phyloP scores from a whole-genome alignment of 805 yeast genomes.

The Saccharomycopsis selenospora region DNA sequence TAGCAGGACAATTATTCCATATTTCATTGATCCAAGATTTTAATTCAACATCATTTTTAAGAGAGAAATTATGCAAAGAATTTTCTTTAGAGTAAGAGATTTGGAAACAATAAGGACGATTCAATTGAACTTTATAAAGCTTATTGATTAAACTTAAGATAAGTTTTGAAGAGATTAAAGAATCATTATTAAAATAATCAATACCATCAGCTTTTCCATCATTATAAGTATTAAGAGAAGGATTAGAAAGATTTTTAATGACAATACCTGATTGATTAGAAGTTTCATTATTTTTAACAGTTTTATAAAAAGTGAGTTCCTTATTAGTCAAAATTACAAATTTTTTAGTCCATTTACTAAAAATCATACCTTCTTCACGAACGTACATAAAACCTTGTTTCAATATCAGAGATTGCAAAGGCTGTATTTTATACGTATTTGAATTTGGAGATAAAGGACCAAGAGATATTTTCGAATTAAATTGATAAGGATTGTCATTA shows the following conservation, averaged over 20 bases:
- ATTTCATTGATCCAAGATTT: slow-evolving; percentile 20
- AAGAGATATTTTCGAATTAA: slow-evolving; percentile 16
- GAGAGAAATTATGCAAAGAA: slow-evolving; percentile 9
- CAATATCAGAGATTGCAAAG: slow-evolving; percentile 16
- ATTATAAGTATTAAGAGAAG: slow-evolving; percentile 16
- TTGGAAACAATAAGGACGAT: slow-evolving; percentile 24
- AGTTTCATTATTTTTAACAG: slow-evolving; percentile 14
- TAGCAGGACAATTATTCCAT: slow-evolving; percentile 21
- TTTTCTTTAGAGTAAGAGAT: slow-evolving; percentile 14
- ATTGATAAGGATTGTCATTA: slow-evolving; percentile 13
- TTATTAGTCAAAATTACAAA: slow-evolving; percentile 18
- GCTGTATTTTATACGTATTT: slow-evolving; percentile 20
- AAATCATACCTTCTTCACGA: slow-evolving; percentile 21
- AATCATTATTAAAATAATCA: slow-evolving; percentile 20
- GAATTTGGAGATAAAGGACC: slow-evolving; percentile 21
- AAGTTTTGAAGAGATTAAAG: slow-evolving; percentile 13
- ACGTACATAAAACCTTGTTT: slow-evolving; percentile 20
- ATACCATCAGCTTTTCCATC: slow-evolving; percentile 23
- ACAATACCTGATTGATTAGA: slow-evolving; percentile 6
- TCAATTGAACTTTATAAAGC: slow-evolving; percentile 25
- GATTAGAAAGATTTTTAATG: slow-evolving; percentile 20
- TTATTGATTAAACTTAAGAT: slow-evolving; percentile 6
- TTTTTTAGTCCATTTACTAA: slow-evolving; percentile 21
- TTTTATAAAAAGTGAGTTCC: slow-evolving; percentile 19
- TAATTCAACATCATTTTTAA: slow-evolving; percentile 19